phyloP scores from a whole-genome alignment of 768 basidiomycete species.

The Leccinum ochraceum region DNA sequence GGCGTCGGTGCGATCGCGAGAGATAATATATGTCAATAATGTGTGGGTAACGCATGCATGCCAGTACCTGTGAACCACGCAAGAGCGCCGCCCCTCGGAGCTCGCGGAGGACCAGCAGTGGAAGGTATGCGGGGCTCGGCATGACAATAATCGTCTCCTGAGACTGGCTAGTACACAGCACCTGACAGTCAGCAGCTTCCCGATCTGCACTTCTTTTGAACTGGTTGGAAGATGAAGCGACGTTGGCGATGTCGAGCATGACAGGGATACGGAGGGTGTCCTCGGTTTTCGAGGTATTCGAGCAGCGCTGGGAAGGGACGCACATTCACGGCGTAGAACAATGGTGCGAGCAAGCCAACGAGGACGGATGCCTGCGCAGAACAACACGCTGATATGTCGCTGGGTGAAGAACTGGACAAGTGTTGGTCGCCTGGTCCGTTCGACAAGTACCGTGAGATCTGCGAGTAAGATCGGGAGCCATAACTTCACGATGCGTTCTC shows the following conservation, averaged over 20 bases:
- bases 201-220: conserved; percentile 65
- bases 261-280: conserved; percentile 87
- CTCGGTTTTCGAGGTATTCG: conserved; percentile 78
- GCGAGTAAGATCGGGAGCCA: conserved; percentile 70
- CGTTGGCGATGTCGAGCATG: conserved; percentile 80
- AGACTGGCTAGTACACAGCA: conserved; percentile 81
- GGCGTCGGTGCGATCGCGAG: conserved; percentile 49
- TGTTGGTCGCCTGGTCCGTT: conserved; percentile 52
- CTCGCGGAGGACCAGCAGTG: conserved; percentile 66
- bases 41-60: conserved; percentile 84
- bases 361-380: conserved; percentile 71
- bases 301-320: conserved; percentile 80
- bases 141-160: conserved; percentile 84
- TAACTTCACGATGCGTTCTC: conserved; percentile 60
- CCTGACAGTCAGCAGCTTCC: conserved; percentile 85
- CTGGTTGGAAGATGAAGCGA: conserved; percentile 79
- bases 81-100: conserved; percentile 72
- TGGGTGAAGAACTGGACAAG: conserved; percentile 66
- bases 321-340: conserved; percentile 74
- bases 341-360: conserved; percentile 70
- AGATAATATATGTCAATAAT: conserved; percentile 75
- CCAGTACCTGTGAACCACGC: conserved; percentile 81
- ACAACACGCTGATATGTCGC: conserved; percentile 80
- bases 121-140: conserved; percentile 74
- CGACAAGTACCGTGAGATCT: conserved; percentile 71